phyloP scores from a whole-genome alignment of 192 early-diverging fungal genomes.

The Pilaira anomala region DNA sequence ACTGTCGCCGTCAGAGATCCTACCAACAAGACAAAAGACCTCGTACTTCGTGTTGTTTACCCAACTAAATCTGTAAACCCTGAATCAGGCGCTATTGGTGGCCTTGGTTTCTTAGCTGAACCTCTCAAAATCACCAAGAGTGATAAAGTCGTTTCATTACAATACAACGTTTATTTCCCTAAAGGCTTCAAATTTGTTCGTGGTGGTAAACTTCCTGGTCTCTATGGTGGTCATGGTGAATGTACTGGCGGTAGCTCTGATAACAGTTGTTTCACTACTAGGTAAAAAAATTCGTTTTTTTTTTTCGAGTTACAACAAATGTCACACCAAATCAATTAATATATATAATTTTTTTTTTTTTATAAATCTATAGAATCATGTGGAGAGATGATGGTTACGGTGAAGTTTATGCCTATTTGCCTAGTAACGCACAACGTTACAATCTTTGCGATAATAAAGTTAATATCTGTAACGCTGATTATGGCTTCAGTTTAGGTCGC shows the following conservation, averaged over 20 bases:
- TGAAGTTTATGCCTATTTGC: constrained; percentile 52
- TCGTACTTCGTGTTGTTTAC: constrained; percentile 31
- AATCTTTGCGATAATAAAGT: constrained; percentile 25
- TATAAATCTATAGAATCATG: constrained; percentile 32
- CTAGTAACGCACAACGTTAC: constrained; percentile 18
- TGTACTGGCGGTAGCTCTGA: constrained; percentile 52
- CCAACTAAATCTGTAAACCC: constrained; percentile 34
- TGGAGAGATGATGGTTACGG: constrained; percentile 47
- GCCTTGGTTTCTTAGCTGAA: constrained; percentile 36
- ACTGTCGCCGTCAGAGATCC: constrained; percentile 25
- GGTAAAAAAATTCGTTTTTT: constrained; percentile 26
- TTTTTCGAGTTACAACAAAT: background rate
- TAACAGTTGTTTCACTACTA: constrained; percentile 48
- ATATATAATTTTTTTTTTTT: background rate
- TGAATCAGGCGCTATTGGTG: constrained; percentile 18
- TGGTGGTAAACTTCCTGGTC: constrained; percentile 56
- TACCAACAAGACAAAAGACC: background rate
- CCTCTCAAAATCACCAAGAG: constrained; percentile 19
- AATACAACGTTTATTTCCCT: constrained; percentile 45
- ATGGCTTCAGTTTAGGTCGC: constrained; percentile 53
- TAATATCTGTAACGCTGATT: constrained; percentile 49
- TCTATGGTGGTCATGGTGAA: constrained; percentile 48
- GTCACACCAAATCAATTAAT: background rate
- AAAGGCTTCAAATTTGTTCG: constrained; percentile 47
- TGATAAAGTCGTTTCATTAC: constrained; percentile 1